Base-by-base conservation (phyloP, 768 basidiomycete genomes). In the Pleurotus sapidus region DNA sequence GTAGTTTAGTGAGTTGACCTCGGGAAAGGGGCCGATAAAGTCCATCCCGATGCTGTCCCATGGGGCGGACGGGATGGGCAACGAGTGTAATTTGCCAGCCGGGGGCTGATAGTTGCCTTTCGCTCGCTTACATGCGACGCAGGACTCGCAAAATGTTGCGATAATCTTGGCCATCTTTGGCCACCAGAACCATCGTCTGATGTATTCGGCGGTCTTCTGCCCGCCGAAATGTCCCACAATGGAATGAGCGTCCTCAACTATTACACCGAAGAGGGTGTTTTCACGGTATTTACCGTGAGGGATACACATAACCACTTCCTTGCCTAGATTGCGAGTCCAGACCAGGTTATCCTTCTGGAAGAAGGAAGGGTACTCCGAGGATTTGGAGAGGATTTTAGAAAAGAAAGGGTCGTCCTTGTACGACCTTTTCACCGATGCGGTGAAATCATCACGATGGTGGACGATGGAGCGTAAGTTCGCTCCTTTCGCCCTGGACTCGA, bases 31-130 rank as follows among this genome's bases (percentile, higher is more conserved):
- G 0, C 69, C 75, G 0, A 78, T 56, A 39, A 78, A 78, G 61
- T 78, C 77, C 49, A 79, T 74, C 0, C 68, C 70, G 0, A 79
- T 74, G 0, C 68, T 67, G 1, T 70, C 64, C 73, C 72, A 76
- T 0, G 75, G 77, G 3, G 59, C 55, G 0, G 50, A 60, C 0
- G 71, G 72, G 0, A 74, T 60, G 0, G 70, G 70, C 9, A 71
- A 60, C 1, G 61, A 47, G 30, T 74, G 71, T 0, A 74, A 58
- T 9, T 70, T 59, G 11, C 74, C 74, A 1, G 58, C 12, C 0
- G 70, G 70, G 17, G 49, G 30, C 4, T 56, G 23, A 23, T 59
- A 66, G 0, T 38, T 45, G 0, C 18, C 39, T 45, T 73, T 74
- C 0, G 68, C 27, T 11, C 39, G 34, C 24, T 67, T 64, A 49